Base-by-base conservation (phyloP, 108 stramenopile species). In the Pinguiococcus pyrenoidosus region DNA sequence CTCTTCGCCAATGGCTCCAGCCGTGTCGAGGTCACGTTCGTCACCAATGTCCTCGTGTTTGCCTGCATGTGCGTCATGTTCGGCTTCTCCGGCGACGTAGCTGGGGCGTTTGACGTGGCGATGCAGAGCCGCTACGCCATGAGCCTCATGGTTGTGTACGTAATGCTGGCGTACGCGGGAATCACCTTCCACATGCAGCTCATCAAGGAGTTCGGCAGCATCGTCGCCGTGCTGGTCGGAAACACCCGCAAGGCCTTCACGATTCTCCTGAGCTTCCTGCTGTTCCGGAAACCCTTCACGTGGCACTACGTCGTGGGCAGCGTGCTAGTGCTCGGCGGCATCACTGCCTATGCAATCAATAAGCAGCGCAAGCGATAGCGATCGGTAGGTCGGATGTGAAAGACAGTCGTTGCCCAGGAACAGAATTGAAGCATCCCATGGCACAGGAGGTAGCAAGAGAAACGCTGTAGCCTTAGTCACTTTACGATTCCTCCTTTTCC, bases 161-260 rank as follows among this genome's bases (percentile, higher is more conserved):
- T 82, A 18, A 59, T 87, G 39, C 54, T 94, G 26, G 79, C 89
- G 4, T 87, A 94, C 59, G 62, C 90, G 38, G 92, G 89, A 22
- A 89, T 94, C 22, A 79, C 83, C 18, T 58, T 76, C 5, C 85
- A 90, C 59, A 94, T 90, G 75, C 75, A 63, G 20, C 69, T 90
- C 2, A 82, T 94, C 13, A 85, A 82, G 51, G 75, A 77, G 29
- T 94, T 85, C 61, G 92, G 89, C 17, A 85, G 87, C 3, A 87
- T 94, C 17, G 76, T 85, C 12, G 83, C 89, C 14, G 89, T 91
- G 0, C 64, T 89, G 23, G 62, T 94, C 12, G 86, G 85, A 5
- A 89, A 85, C 18, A 85, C 75, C 14, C 67, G 92, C 34, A 94
- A 94, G 58, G 85, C 85, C 1, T 87, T 92, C 83, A 89, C 91